phyloP scores from a whole-genome alignment of 1,284 basidiomycete species.

The Quambalaria eucalypti region DNA sequence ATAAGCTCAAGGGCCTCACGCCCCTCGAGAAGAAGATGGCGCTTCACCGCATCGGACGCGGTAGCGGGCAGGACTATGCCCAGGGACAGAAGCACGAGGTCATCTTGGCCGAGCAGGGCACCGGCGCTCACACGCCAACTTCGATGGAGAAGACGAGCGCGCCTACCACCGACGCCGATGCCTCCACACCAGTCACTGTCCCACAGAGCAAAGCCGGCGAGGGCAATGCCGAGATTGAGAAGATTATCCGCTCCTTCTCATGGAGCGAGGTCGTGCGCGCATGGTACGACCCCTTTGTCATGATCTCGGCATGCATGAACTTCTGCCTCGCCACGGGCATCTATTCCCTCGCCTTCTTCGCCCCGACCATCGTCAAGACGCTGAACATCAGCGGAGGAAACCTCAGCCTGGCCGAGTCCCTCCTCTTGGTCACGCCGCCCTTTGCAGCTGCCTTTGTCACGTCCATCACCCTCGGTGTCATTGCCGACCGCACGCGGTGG shows the following conservation, averaged over 20 bases:
- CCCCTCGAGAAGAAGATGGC: constrained; percentile 22
- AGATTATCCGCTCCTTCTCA: not conserved
- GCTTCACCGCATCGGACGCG: constrained; percentile 16
- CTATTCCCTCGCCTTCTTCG: constrained; percentile 35
- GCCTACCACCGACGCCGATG: not conserved
- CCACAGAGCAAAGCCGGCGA: not conserved
- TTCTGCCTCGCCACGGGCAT: constrained; percentile 25
- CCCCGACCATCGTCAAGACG: constrained; percentile 33
- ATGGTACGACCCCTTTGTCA: constrained; percentile 22
- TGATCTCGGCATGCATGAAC: constrained; percentile 20
- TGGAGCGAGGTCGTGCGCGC: constrained; percentile 22
- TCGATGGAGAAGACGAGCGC: no score
- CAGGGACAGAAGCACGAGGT: not conserved
- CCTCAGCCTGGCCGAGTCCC: constrained; percentile 17
- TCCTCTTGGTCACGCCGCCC: constrained; percentile 36
- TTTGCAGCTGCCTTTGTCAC: constrained; percentile 32
- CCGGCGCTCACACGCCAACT: no score
- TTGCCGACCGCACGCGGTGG: constrained; percentile 28
- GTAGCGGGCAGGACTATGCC: not conserved
- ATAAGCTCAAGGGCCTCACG: constrained; percentile 27
- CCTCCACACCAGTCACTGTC: not conserved
- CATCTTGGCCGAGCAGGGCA: not conserved
- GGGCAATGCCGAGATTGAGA: not conserved
- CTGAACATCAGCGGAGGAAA: constrained; percentile 14
- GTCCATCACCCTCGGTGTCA: constrained; percentile 21